Evolutionary conservation across 2,329 filamentous ascomycete genomes (phyloP), one percentile per base, ranked within the genome.

Genomic region (Biscogniauxia sp.): DNA sequence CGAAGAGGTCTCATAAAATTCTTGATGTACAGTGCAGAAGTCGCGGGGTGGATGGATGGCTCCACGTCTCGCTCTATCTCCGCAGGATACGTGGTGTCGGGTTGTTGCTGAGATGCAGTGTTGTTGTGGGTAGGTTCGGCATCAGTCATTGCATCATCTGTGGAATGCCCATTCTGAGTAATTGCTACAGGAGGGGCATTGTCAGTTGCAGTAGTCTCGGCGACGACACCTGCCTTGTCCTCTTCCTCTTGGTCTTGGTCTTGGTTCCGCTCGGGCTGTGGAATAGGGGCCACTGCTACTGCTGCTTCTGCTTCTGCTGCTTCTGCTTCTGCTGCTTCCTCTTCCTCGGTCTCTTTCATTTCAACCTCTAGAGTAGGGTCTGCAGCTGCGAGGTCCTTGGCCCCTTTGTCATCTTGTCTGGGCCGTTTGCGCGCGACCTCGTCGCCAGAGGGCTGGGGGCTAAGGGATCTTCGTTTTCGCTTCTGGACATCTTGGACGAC

Each of bases 1-100:
- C 92, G 89, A 20, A 98, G 80, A 9, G 95, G 93, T 53, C 94
- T 88, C 86, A 96, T 93, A 58, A 98, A 86, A 70, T 97, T 89
- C 74, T 89, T 88, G 68, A 98, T 95, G 77, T 97, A 98, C 53
- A 98, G 79, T 17, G 91, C 89, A 32, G 86, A 77, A 2, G 93
- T 94, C 5, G 89, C 87, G 20, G 86, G 84, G 73, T 95, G 91
- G 41, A 88, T 76, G 0, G 91, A 83, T 6, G 88, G 87, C 23
- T 75, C 75, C 26, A 81, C 75, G 49, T 76, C 73, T 20, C 66
- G 69, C 57, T 75, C 72, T 20, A 68, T 60, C 49, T 71, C 65
- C 49, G 64, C 58, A 54, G 59, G 60, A 51, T 56, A 57, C 11
- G 57, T 60, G 54, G 60, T 57, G 45, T 58, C 28, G 65, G 60